Evolutionary conservation across 2,329 filamentous ascomycete genomes (phyloP).

Genomic region (Penicillium paneum): DNA sequence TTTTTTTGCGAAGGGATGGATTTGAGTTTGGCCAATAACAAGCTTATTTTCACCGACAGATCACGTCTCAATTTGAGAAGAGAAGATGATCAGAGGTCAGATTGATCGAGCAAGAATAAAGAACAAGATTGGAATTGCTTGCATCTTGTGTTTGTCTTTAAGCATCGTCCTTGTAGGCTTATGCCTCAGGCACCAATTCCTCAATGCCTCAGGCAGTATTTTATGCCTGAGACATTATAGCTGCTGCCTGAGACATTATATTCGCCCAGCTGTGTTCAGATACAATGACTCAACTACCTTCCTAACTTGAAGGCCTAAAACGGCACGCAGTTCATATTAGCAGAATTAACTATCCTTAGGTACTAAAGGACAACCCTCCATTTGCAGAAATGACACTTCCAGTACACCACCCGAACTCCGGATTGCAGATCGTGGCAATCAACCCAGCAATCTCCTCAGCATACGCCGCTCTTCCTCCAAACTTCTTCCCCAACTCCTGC

Average conservation of each 20-base stretch:
- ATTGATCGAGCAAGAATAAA: neutral
- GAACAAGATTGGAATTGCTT: neutral
- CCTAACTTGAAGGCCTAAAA: no score
- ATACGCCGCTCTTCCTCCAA: conserved; percentile 37
- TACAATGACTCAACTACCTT: no score
- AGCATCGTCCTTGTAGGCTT: neutral
- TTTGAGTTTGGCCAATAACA: conserved; percentile 7
- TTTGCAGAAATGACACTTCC: conserved; percentile 72
- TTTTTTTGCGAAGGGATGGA: neutral
- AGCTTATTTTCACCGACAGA: neutral
- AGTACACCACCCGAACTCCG: conserved; percentile 67
- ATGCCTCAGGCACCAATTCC: neutral
- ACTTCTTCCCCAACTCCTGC: conserved; percentile 45
- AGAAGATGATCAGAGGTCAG: neutral
- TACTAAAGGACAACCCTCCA: conserved; percentile 49
- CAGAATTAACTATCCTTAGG: neutral
- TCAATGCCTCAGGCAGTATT: no score
- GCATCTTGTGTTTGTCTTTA: neutral
- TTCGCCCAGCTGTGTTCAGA: no score
- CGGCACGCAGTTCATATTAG: no score
- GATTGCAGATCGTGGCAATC: conserved; percentile 65
- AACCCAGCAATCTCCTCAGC: conserved; percentile 66
- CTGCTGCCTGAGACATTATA: no score
- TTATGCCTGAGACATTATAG: neutral
- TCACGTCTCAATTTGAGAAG: neutral